These are phyloP conservation scores for Annulohypoxylon truncatum DNA, from an alignment of 2,329 filamentous ascomycete species.

Conservation along the genomic window DNA sequence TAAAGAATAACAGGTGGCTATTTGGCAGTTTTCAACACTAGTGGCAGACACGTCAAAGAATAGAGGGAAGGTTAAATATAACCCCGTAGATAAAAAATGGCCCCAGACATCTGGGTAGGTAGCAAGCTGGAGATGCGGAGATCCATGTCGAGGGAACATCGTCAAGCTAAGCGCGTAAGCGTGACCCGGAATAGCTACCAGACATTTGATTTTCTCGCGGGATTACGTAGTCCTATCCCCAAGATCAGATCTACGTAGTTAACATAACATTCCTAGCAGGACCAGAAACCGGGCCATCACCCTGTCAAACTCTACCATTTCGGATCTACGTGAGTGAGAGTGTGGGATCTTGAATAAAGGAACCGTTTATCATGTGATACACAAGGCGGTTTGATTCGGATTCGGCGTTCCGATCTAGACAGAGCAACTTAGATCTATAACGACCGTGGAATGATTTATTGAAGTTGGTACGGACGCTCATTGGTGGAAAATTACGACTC, in stretches of 20 bases:
- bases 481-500: constrained; percentile 35
- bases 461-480: not conserved
- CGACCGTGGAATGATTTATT: not conserved
- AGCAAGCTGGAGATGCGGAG: constrained; percentile 35
- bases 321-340: not conserved
- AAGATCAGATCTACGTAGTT: not conserved
- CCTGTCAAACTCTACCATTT: not conserved
- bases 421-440: not conserved
- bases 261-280: not conserved
- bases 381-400: not conserved
- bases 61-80: constrained; percentile 5
- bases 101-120: constrained; percentile 32
- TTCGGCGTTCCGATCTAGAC: not conserved
- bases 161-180: constrained; percentile 14
- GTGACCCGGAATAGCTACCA: constrained; percentile 14
- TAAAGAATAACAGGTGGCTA: not conserved
- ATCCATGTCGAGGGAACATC: constrained; percentile 30
- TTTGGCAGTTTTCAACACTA: not conserved
- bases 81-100: constrained; percentile 22
- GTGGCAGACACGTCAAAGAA: not conserved
- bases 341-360: not conserved
- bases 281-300: not conserved
- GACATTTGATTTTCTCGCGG: not conserved
- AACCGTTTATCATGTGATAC: not conserved
- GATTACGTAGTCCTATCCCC: not conserved